phyloP scores from a whole-genome alignment of 2,329 filamentous ascomycete genomes.

The Nannizzia gypsea region DNA sequence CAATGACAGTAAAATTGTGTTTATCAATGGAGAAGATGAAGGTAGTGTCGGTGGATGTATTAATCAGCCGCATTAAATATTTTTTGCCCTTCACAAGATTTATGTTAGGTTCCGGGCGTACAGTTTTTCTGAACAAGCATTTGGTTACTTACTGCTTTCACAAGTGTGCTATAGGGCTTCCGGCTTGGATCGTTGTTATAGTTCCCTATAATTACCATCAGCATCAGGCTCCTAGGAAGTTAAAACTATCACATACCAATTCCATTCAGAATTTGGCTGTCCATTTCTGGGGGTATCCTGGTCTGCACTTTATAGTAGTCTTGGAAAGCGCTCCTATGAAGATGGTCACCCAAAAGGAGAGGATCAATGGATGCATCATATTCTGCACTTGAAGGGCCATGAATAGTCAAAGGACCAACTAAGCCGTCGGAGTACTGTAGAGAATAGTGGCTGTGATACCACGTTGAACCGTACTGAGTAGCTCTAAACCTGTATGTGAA shows the following conservation, averaged over 20 bases:
- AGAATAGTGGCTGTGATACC: conserved; percentile 24
- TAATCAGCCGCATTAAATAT: conserved; percentile 25
- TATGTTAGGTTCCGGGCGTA: background rate
- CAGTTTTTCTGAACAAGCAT: background rate
- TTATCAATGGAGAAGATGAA: conserved; percentile 42
- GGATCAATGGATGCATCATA: conserved; percentile 20
- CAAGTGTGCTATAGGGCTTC: conserved; percentile 8
- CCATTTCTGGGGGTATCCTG: conserved; percentile 13
- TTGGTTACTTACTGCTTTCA: conserved; percentile 7
- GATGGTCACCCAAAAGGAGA: background rate
- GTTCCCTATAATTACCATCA: background rate
- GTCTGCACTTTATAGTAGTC: conserved; percentile 1
- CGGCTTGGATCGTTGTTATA: background rate
- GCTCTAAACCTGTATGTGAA: conserved; percentile 25
- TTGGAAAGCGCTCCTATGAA: conserved; percentile 5
- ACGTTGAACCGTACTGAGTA: conserved; percentile 21
- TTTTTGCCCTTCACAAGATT: conserved; percentile 18
- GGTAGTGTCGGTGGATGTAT: conserved; percentile 37
- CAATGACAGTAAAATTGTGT: conserved; percentile 47
- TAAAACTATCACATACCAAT: conserved; percentile 7
- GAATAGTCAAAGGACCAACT: conserved; percentile 23
- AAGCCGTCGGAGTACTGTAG: conserved; percentile 23
- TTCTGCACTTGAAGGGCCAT: conserved; percentile 29
- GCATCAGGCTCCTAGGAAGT: background rate
- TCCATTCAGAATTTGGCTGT: conserved; percentile 17